Conservation (phyloP, 75 land plant species). For the Gnetum montanum region DNA sequence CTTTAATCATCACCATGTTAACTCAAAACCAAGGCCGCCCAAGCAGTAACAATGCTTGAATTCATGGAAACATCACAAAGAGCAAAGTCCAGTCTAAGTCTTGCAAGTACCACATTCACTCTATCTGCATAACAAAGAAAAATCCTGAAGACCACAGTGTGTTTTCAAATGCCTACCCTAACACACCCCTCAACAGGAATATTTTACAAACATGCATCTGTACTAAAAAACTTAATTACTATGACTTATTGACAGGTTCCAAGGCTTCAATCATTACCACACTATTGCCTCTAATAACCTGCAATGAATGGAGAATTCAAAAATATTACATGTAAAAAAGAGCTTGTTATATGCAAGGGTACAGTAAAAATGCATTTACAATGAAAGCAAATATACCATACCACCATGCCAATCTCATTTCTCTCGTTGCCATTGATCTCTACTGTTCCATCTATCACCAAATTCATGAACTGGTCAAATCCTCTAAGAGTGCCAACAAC, state of each 20-base stretch:
- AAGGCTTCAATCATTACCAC: conserved; percentile 80
- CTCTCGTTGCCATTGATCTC: conserved; percentile 84
- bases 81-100: too few species aligned
- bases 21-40: too few species aligned
- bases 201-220: too few species aligned
- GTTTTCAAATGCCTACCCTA: too few species aligned
- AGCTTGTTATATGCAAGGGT: not conserved
- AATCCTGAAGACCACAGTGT: too few species aligned
- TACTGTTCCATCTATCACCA: conserved; percentile 81
- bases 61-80: too few species aligned
- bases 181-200: too few species aligned
- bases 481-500: conserved; percentile 85
- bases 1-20: too few species aligned
- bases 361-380: not conserved
- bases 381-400: too few species aligned
- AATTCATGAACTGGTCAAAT: conserved; percentile 95
- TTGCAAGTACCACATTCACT: too few species aligned
- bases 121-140: too few species aligned
- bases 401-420: conserved; percentile 96
- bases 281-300: conserved; percentile 79
- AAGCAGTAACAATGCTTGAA: too few species aligned
- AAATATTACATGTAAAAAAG: not conserved
- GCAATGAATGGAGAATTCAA: conserved; percentile 6
- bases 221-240: not conserved
- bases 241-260: conserved; percentile 34